These are phyloP conservation scores for Prunus padus DNA, from an alignment of 306 rosid genomes.

Conservation along the genomic window DNA sequence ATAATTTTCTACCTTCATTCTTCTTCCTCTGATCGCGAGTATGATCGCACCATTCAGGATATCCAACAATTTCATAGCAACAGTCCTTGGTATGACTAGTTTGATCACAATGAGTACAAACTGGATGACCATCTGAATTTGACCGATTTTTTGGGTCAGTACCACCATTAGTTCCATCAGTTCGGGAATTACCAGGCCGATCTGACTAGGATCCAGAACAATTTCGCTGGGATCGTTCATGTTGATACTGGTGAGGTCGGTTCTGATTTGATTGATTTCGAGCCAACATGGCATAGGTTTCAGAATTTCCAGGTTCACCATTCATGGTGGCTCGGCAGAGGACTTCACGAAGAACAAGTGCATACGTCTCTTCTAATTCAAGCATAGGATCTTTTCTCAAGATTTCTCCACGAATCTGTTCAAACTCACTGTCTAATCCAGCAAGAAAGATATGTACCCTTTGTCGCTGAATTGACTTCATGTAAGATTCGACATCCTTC, in stretches of 20 bases:
- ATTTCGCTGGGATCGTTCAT: too few relatives aligned
- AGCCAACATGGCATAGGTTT: neutral
- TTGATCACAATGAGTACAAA: neutral
- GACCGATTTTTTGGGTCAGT: too few relatives aligned
- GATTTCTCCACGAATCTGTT: neutral
- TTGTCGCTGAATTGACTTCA: neutral
- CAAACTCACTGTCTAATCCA: neutral
- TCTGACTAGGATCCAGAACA: too few relatives aligned
- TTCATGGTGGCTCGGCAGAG: neutral
- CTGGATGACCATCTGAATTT: neutral
- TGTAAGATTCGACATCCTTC: neutral
- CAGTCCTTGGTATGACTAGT: neutral
- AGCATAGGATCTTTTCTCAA: neutral
- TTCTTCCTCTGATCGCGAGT: too few relatives aligned
- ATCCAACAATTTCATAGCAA: neutral
- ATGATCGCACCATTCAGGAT: neutral
- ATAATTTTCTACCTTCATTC: too few relatives aligned
- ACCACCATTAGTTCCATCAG: too few relatives aligned
- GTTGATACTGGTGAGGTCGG: too few relatives aligned
- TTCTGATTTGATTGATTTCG: too few relatives aligned
- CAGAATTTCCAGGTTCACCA: neutral
- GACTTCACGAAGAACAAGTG: too few relatives aligned
- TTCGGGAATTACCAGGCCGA: too few relatives aligned
- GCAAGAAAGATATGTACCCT: neutral
- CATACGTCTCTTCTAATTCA: neutral